Evolutionary conservation across 352 stramenopile genomes (phyloP).

Genomic region (Phytophthora colocasiae): DNA sequence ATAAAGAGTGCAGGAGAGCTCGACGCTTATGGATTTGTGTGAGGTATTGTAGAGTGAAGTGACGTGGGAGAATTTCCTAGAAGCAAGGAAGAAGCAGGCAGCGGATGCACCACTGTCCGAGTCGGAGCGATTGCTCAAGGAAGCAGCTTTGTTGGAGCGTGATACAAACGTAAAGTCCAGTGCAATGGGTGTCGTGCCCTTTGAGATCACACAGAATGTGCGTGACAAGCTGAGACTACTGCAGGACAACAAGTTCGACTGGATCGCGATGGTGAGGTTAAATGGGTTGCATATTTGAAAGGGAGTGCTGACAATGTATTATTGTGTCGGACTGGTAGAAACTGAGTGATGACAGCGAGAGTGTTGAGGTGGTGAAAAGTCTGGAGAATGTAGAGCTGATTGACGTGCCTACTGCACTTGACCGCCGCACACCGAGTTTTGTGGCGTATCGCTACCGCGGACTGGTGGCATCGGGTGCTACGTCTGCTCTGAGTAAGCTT

Average conservation of each 20-base stretch:
- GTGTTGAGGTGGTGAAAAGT: conserved; percentile 82
- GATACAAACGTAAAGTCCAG: conserved; percentile 89
- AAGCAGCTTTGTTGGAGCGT: conserved; percentile 78
- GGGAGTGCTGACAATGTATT: conserved; percentile 1
- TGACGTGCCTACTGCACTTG: conserved; percentile 63
- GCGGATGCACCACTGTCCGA: conserved; percentile 87
- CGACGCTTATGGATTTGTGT: neutral
- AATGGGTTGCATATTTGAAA: neutral
- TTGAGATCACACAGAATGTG: conserved; percentile 85
- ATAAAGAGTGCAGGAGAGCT: neutral
- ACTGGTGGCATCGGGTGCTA: conserved; percentile 41
- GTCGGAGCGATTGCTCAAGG: conserved; percentile 84
- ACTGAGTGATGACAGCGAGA: conserved; percentile 80
- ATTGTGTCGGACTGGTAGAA: conserved; percentile 44
- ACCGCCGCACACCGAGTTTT: conserved; percentile 78
- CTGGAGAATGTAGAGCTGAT: conserved; percentile 75
- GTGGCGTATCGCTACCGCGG: conserved; percentile 77
- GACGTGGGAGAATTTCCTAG: conserved; percentile 78
- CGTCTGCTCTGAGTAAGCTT: conserved; percentile 45
- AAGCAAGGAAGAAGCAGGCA: conserved; percentile 72
- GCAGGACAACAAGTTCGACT: conserved; percentile 86
- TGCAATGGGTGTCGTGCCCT: conserved; percentile 91
- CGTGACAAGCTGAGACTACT: conserved; percentile 80
- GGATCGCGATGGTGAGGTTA: conserved; percentile 80
- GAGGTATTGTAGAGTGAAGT: conserved; percentile 63